Evolutionary conservation across 2,329 filamentous ascomycete species (phyloP), one percentile per base, ranked within the genome.

Genomic region (Gaeumannomyces tritici): DNA sequence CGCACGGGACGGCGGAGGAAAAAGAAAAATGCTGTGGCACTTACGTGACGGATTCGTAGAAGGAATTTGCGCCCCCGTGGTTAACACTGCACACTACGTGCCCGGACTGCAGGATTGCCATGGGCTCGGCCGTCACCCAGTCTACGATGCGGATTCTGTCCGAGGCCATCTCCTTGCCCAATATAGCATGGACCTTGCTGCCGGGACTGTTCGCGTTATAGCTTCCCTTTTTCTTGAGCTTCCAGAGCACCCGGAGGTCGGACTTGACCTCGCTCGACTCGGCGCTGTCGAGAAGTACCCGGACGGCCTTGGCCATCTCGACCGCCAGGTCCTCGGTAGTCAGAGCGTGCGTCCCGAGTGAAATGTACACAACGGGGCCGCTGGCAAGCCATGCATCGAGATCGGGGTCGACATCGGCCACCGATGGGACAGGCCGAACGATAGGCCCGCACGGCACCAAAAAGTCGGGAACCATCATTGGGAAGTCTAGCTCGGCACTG

Each of bases 331-430:
- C 66, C 0, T 70, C 68, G 4, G 71, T 68, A 2, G 71, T 69
- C 4, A 66, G 65, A 28, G 74, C 69, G 6, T 74, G 69, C 3
- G 76, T 80, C 0, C 80, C 80, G 0, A 83, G 71, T 61, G 79
- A 81, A 11, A 83, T 73, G 15, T 83, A 70, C 0, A 82, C 68
- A 0, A 80, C 82, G 2, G 77, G 77, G 0, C 67, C 69, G 12
- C 67, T 66, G 1, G 69, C 68, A 15, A 83, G 64, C 80, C 80
- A 83, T 0, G 57, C 42, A 1, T 54, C 61, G 12, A 62, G 57
- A 9, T 62, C 61, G 13, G 57, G 56, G 35, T 62, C 57, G 3
- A 31, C 57, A 21, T 59, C 61, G 4, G 47, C 15, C 21, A 62
- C 57, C 4, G 56, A 47, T 3, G 66, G 62, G 1, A 71, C 70